phyloP scores from a whole-genome alignment of 176 grass and related monocot genomes.

The Triticum monococcum region DNA sequence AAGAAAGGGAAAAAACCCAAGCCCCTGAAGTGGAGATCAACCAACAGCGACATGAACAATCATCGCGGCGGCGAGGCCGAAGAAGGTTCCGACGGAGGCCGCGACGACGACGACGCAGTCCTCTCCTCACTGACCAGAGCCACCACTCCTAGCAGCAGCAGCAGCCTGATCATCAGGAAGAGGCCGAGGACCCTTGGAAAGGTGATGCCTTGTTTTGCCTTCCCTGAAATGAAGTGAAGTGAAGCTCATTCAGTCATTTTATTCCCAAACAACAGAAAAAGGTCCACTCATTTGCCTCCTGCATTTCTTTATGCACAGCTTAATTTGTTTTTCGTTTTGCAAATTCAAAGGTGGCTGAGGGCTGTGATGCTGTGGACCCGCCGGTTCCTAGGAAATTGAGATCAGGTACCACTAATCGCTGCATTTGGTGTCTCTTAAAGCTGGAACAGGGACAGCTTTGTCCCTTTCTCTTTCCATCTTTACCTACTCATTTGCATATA shows the following conservation, averaged over 20 bases:
- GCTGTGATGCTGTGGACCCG: slow-evolving; percentile 49
- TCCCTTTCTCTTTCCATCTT: not conserved
- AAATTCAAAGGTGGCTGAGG: slow-evolving; percentile 46
- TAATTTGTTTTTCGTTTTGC: slow-evolving; percentile 11
- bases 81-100: slow-evolving; percentile 16
- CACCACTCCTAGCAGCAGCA: not conserved
- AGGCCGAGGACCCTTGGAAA: slow-evolving; percentile 46
- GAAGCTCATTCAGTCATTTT: not conserved
- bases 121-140: slow-evolving; percentile 21
- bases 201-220: slow-evolving; percentile 32
- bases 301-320: slow-evolving; percentile 6
- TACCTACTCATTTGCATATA: not conserved
- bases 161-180: slow-evolving; percentile 33
- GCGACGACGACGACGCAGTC: slow-evolving; percentile 31
- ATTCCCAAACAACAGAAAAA: not conserved
- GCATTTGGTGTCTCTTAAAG: slow-evolving; percentile 22
- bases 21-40: slow-evolving; percentile 46
- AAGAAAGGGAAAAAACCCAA: slow-evolving; percentile 59
- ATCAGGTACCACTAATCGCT: slow-evolving; percentile 57
- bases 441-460: not conserved
- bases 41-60: slow-evolving; percentile 25
- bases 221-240: not conserved
- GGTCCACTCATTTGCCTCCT: not conserved
- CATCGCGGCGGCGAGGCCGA: not conserved
- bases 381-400: slow-evolving; percentile 77